A percentile compares a stretch with the other conserved stretches of the same genome.
These are phyloP conservation scores for Graphium sp. DNA, from an alignment of 2,329 filamentous ascomycete genomes.

Conservation along the genomic window DNA sequence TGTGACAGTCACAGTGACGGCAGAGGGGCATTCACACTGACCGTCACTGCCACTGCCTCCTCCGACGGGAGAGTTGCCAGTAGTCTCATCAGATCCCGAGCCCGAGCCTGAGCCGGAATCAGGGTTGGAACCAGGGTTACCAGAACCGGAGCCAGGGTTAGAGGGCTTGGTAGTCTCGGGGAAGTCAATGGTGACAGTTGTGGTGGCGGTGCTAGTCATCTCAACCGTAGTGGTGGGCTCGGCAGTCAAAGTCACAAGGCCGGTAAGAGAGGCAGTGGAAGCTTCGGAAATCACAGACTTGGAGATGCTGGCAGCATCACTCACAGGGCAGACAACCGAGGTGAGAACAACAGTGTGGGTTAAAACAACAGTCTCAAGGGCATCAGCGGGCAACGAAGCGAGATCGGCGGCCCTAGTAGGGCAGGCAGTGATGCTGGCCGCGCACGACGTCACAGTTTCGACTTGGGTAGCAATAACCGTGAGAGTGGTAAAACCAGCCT, in stretches of 20 bases:
- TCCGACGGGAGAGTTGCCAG: conserved; percentile 4
- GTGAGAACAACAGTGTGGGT: conserved; percentile 22
- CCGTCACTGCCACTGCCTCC: too few relatives aligned
- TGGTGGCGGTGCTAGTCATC: conserved; percentile 17
- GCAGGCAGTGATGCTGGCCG: conserved; percentile 40
- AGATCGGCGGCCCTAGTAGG: conserved; percentile 15
- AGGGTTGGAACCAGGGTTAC: conserved; percentile 3
- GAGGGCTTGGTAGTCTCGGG: conserved; percentile 3
- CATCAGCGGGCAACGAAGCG: conserved; percentile 16
- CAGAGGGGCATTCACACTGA: conserved; percentile 7
- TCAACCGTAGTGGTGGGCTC: conserved; percentile 9
- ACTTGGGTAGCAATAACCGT: conserved; percentile 36
- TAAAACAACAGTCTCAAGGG: conserved; percentile 15
- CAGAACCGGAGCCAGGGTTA: not conserved
- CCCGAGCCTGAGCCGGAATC: conserved; percentile 3
- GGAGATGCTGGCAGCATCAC: conserved; percentile 21
- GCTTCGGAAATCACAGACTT: conserved; percentile 18
- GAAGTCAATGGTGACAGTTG: conserved; percentile 13
- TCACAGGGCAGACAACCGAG: conserved; percentile 26
- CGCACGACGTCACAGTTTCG: conserved; percentile 41
- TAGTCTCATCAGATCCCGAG: conserved; percentile 1
- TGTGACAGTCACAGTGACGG: conserved; percentile 9
- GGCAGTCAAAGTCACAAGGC: conserved; percentile 16
- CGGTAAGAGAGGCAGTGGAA: conserved; percentile 17
- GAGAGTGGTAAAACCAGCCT: conserved; percentile 17